Evolutionary conservation across 2,329 filamentous ascomycete species (phyloP).

Genomic region (Penicillium sp.): DNA sequence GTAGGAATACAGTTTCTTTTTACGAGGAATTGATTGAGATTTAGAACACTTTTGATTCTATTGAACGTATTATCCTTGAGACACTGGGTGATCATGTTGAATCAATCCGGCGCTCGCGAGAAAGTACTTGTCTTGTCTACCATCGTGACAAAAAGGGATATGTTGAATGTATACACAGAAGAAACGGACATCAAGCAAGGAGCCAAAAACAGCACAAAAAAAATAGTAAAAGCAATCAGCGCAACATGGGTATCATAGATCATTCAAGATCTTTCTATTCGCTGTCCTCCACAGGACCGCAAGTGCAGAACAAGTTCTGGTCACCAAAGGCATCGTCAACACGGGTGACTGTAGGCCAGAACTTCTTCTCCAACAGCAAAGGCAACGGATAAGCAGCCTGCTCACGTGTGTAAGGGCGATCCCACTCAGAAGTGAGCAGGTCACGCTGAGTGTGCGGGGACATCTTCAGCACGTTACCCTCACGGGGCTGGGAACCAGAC

Average conservation of each 20-base stretch:
- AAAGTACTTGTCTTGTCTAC: conserved; percentile 1
- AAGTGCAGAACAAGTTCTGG: conserved; percentile 91
- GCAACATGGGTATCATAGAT: conserved; percentile 38
- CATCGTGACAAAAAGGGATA: conserved; percentile 12
- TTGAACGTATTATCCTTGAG: conserved; percentile 2
- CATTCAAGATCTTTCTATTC: conserved; percentile 30
- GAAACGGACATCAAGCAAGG: conserved; percentile 12
- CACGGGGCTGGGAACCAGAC: conserved; percentile 68
- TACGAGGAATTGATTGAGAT: background rate
- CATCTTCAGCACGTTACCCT: conserved; percentile 83
- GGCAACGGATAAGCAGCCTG: conserved; percentile 81
- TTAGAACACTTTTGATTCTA: background rate
- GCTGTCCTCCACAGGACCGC: conserved; percentile 69
- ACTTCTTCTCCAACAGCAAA: conserved; percentile 90
- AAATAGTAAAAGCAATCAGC: conserved; percentile 10
- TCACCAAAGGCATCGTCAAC: conserved; percentile 91
- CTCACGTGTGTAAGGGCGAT: conserved; percentile 74
- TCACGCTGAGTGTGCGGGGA: conserved; percentile 82
- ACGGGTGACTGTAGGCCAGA: conserved; percentile 85
- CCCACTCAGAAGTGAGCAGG: conserved; percentile 71
- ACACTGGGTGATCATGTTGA: conserved; percentile 10
- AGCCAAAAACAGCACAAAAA: background rate
- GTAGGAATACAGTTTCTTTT: background rate
- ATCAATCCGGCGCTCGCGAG: background rate
- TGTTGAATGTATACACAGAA: conserved; percentile 34